phyloP scores from a whole-genome alignment of 2,329 filamentous ascomycete genomes.

The Fusarium albosuccineum region DNA sequence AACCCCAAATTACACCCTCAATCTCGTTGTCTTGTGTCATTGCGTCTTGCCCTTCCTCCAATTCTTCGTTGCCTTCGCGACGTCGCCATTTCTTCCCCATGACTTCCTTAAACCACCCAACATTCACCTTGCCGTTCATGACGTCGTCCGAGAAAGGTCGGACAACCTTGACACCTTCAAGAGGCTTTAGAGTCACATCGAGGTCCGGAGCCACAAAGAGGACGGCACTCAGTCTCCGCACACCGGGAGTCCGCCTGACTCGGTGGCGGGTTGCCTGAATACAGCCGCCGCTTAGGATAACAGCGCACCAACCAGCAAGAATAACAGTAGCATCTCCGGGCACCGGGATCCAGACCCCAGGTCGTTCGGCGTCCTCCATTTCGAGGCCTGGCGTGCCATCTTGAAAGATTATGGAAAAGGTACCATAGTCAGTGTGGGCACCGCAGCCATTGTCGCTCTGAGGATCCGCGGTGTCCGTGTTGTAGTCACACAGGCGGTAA shows the following conservation, averaged over 20 bases:
- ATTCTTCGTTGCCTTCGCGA: conserved; percentile 3
- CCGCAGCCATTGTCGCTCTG: conserved; percentile 9
- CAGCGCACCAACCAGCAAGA: conserved; percentile 11
- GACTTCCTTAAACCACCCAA: background rate
- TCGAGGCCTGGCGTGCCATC: background rate
- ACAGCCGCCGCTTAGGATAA: background rate
- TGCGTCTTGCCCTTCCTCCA: background rate
- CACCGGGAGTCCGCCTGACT: background rate
- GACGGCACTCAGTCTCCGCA: conserved; percentile 2
- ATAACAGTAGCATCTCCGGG: conserved; percentile 9
- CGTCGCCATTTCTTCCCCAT: conserved; percentile 13
- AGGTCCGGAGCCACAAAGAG: conserved; percentile 9
- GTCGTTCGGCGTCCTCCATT: background rate
- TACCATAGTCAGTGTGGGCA: conserved; percentile 11
- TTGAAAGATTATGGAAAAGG: background rate
- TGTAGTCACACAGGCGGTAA: conserved; percentile 5
- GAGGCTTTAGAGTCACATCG: background rate
- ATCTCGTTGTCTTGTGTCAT: conserved; percentile 6
- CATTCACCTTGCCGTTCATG: background rate
- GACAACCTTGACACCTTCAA: background rate
- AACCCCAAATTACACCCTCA: background rate
- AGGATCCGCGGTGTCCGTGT: background rate
- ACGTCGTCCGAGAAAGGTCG: background rate
- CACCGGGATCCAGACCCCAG: background rate
- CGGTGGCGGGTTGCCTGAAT: conserved; percentile 8